Percentiles rank a stretch among this genome's conserved stretches.
Conservation (phyloP, 148 eudicot species). For the Chenopodium album region DNA sequence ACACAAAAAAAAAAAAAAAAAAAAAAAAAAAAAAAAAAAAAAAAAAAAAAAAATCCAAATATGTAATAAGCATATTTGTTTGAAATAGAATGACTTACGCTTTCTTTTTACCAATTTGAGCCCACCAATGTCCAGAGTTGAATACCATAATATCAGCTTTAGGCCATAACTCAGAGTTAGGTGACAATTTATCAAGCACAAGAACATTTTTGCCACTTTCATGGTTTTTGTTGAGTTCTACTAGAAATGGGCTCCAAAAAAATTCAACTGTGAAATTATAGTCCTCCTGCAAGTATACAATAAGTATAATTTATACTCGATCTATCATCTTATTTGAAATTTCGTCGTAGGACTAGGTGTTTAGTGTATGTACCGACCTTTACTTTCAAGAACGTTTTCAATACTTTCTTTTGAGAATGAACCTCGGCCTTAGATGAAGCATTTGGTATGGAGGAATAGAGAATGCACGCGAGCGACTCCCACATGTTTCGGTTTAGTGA, state of each 20-base stretch:
- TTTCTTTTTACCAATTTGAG: slow-evolving; percentile 27
- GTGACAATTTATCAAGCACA: slow-evolving; percentile 32
- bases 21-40: too few species aligned
- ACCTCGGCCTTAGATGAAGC: slow-evolving; percentile 30
- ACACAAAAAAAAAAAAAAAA: too few species aligned
- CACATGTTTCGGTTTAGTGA: slow-evolving; percentile 42
- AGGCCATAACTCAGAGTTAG: slow-evolving; percentile 32
- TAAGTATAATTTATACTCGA: not conserved
- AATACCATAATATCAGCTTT: slow-evolving; percentile 51
- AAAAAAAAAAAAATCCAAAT: too few species aligned
- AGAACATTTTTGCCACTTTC: slow-evolving; percentile 34
- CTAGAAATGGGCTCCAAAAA: slow-evolving; percentile 47
- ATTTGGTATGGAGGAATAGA: slow-evolving; percentile 27
- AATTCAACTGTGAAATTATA: slow-evolving; percentile 51
- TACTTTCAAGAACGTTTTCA: too few species aligned
- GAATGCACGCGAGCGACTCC: slow-evolving; percentile 46
- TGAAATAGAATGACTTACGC: slow-evolving; percentile 27
- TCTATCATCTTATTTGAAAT: too few species aligned
- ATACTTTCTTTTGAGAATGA: not conserved
- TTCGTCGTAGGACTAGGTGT: too few species aligned
- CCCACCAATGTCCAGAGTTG: slow-evolving; percentile 64
- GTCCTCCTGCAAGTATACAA: slow-evolving; percentile 39
- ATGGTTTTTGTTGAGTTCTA: slow-evolving; percentile 30
- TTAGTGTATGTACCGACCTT: too few species aligned
- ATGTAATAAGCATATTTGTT: too few species aligned